Evolutionary conservation across 129 eudicot species (phyloP).

Genomic region (Rutidosis leptorrhynchoides): DNA sequence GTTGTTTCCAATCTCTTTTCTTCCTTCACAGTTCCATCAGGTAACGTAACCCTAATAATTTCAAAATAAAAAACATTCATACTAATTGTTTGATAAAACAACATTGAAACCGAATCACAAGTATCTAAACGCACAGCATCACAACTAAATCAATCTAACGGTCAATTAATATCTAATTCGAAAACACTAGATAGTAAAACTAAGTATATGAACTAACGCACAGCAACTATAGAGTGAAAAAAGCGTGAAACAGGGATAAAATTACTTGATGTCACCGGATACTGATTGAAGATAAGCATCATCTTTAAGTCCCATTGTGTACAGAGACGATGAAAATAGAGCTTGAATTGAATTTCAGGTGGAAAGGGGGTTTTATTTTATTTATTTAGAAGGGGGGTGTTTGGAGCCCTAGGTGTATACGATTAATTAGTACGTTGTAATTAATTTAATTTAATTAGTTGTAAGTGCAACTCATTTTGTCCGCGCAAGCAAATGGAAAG

Average conservation of each 20-base stretch:
- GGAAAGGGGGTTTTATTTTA: no score
- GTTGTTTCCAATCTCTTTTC: constrained; percentile 82
- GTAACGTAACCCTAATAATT: constrained; percentile 56
- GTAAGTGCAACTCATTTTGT: no score
- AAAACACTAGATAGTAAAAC: neutral
- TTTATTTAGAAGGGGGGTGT: no score
- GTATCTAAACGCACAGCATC: neutral
- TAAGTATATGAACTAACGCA: neutral
- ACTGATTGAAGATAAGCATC: constrained; percentile 58
- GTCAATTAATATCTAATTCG: neutral
- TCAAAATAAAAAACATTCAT: neutral
- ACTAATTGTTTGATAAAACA: constrained; percentile 14
- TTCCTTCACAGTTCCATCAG: constrained; percentile 75
- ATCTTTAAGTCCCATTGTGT: no score
- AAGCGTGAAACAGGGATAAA: neutral
- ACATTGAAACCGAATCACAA: neutral
- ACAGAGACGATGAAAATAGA: no score
- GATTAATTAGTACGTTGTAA: no score
- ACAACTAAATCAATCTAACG: neutral
- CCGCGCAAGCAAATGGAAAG: no score
- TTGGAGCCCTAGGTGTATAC: no score
- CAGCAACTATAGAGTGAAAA: neutral
- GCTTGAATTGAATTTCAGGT: no score
- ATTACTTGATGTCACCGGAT: constrained; percentile 59
- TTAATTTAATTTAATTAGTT: no score